Evolutionary conservation across 2,329 filamentous ascomycete species (phyloP), one percentile per base, ranked within the genome.

Genomic region (Fusarium oxysporum): DNA sequence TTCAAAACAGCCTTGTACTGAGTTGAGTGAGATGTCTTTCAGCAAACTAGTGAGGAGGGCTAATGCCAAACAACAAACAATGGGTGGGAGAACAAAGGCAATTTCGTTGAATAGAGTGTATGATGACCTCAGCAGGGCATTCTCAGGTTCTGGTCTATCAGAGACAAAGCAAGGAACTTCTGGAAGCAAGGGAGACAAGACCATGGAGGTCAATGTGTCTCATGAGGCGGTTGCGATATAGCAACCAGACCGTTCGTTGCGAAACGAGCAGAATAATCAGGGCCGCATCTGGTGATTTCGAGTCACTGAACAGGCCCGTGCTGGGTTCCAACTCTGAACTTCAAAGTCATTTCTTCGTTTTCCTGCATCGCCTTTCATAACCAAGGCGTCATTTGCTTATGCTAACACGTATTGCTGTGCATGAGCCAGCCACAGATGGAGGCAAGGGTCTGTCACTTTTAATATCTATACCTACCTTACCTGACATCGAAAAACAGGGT

Each of bases 21-120:
- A 50, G 62, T 73, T 71, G 67, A 68, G 70, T 55, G 67, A 60
- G 61, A 71, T 62, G 47, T n/a, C 50, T 54, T 41, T 40, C 35
- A 30, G 23, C 35, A 41, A 40, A 40, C 50, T 54, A n/a, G 32
- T 48, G 10, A 58, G 30, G 51, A 19, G 51, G 21, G 35, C n/a
- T 16, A 32, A 35, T 58, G 41, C 23, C 16, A 50, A 63, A 48
- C 43, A 48, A 61, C 32, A 44, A 68, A 66, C 50, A 69, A 69
- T 57, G 10, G 33, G 35, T 25, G 23, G 40, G 40, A 67, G 48
- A 41, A 54, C 65, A 68, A 54, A 68, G 43, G 21, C 11, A 43
- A 38, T 28, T n/a, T 44, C 32, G 37, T 38, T 38, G n/a, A 38
- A 32, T 37, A 41, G 51, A 62, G 54, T 37, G 23, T 25, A 35